Evolutionary conservation across 148 eudicot genomes (phyloP), one percentile per base, ranked within the genome.

Genomic region (Bassia scoparia): DNA sequence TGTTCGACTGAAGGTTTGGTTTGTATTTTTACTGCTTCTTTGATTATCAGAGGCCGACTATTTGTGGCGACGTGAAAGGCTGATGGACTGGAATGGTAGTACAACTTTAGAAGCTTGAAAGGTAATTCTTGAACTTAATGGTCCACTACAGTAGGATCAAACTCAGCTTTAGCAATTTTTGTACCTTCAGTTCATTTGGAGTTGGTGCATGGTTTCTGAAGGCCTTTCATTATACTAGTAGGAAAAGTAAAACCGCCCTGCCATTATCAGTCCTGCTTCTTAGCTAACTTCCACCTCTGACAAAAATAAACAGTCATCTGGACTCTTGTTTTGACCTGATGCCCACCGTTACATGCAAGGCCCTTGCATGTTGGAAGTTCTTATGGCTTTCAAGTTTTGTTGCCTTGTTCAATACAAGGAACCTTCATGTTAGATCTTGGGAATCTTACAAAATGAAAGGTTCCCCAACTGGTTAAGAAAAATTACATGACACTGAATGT

Each of bases 61-160:
- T 17, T 27, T 69, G 46, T 33, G 73, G 27, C 14, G n/a, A 61
- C n/a, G 44, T 31, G 52, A 52, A 48, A 80, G 72, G n/a, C 78
- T 75, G 58, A 86, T 89, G 88, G 87, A 87, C 27, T 89, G 90
- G 93, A 74, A 69, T 74, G 87, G 78, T 60, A 85, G 55, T 52
- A 85, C 74, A 69, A 72, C 84, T 38, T 83, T 81, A 85, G 81
- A 76, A 80, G 74, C 75, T 69, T 80, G 67, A 89, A 83, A 89
- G 90, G 89, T n/a, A n/a, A 72, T 37, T 44, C 21, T 46, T 29
- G 27, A 20, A 34, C 64, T 43, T 31, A 53, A 30, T 50, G 38
- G 41, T 67, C 21, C 59, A 29, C 26, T 71, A n/a, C 21, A 71
- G 43, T 49, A 7, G 37, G 24, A 14, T 18, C 49, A 49, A n/a